Conservation (phyloP, 805 yeast genomes). For the Lipomyces sp. region DNA sequence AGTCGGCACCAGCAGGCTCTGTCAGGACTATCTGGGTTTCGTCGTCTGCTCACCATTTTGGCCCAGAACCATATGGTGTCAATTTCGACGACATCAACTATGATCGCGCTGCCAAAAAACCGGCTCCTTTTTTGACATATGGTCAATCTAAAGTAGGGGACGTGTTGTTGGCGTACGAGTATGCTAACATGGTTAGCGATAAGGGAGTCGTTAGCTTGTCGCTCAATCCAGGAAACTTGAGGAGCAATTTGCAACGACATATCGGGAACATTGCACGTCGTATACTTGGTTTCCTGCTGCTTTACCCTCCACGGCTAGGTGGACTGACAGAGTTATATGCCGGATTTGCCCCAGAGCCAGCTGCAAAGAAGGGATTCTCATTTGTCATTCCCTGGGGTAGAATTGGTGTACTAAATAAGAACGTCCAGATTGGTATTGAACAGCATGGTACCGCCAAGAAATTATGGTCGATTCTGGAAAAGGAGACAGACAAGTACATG, state of each 20-base stretch:
- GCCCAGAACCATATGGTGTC: constrained; percentile 45
- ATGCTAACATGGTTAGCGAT: neutral
- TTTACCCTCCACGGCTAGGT: constrained; percentile 44
- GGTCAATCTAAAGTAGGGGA: constrained; percentile 53
- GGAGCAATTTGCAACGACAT: neutral
- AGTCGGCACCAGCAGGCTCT: constrained; percentile 29
- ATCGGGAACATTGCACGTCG: neutral
- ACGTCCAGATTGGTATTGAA: neutral
- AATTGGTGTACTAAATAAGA: neutral
- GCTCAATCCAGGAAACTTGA: constrained; percentile 2
- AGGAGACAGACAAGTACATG: neutral
- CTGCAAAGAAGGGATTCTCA: constrained; percentile 37
- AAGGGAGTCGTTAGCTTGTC: constrained; percentile 6
- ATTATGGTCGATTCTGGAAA: constrained; percentile 9
- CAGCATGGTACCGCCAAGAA: neutral
- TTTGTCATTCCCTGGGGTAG: constrained; percentile 9
- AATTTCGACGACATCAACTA: constrained; percentile 45
- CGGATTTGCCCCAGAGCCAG: constrained; percentile 45
- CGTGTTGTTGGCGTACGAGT: constrained; percentile 25
- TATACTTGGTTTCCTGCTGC: neutral
- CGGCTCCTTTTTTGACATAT: constrained; percentile 39
- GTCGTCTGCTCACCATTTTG: constrained; percentile 47
- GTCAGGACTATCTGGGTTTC: constrained; percentile 54
- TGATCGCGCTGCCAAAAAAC: constrained; percentile 25
- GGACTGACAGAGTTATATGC: constrained; percentile 5